These are phyloP conservation scores for Sphagnum tenellum DNA, from an alignment of 225 moss, liverwort and hornwort genomes.

Conservation along the genomic window DNA sequence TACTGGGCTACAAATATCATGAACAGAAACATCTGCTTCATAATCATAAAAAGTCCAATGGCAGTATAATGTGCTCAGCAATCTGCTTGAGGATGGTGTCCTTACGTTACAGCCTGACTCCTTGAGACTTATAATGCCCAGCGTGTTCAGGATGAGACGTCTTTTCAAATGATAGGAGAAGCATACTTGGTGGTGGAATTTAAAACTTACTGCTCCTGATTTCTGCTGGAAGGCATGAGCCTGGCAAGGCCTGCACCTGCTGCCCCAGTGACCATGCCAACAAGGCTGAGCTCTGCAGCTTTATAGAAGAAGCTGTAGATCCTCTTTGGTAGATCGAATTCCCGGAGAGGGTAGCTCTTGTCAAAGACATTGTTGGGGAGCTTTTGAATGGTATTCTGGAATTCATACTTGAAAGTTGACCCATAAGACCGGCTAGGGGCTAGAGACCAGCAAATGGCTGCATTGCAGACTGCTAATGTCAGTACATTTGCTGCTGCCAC, in stretches of 20 bases:
- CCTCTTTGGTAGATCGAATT: conserved; percentile 75
- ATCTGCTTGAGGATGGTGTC: neutral
- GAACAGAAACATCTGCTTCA: neutral
- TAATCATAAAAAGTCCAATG: too few species aligned
- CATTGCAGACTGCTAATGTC: conserved; percentile 79
- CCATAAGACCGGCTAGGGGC: conserved; percentile 92
- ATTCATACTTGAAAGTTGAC: conserved; percentile 82
- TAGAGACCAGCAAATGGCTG: conserved; percentile 75
- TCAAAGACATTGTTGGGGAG: conserved; percentile 89
- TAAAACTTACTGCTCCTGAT: conserved; percentile 27
- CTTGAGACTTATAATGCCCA: too few species aligned
- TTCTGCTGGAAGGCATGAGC: conserved; percentile 56
- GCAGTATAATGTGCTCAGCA: neutral
- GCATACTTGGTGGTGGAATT: too few species aligned
- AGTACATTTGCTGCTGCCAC: conserved; percentile 81
- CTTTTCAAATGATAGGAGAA: too few species aligned
- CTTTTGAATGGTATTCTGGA: conserved; percentile 86
- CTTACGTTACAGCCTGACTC: too few species aligned
- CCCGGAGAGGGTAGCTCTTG: conserved; percentile 76
- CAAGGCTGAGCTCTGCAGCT: conserved; percentile 61
- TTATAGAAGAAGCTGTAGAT: conserved; percentile 81
- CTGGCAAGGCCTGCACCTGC: conserved; percentile 67
- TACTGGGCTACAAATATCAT: neutral
- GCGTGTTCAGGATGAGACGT: too few species aligned
- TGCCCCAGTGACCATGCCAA: conserved; percentile 60